phyloP scores from a whole-genome alignment of 148 eudicot genomes.

The Camellia sinensis region DNA sequence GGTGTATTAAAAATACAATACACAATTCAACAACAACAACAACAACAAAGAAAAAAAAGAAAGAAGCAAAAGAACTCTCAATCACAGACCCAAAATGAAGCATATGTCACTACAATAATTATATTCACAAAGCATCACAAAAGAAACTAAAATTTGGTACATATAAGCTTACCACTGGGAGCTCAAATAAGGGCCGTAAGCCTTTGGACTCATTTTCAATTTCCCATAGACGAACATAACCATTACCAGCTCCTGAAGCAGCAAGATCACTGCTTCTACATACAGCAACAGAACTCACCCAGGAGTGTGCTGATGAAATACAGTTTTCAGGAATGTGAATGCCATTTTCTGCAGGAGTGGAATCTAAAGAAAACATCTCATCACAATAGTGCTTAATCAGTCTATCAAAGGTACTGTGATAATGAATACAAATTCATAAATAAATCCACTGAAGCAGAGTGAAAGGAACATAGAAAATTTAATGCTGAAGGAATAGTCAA shows the following conservation, averaged over 20 bases:
- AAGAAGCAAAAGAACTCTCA: background rate
- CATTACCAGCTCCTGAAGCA: slow-evolving; percentile 97
- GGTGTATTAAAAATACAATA: background rate
- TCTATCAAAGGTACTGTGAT: background rate
- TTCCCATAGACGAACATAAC: slow-evolving; percentile 74
- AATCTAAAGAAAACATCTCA: slow-evolving; percentile 1
- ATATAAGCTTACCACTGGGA: slow-evolving; percentile 64
- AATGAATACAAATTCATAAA: background rate
- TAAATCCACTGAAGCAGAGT: background rate
- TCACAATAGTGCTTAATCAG: background rate
- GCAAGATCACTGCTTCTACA: slow-evolving; percentile 94
- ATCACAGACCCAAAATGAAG: background rate
- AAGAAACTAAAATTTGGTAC: background rate
- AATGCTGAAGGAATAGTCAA: background rate
- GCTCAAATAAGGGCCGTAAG: slow-evolving; percentile 69
- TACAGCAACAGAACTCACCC: slow-evolving; percentile 83
- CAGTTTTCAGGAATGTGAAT: slow-evolving; percentile 23
- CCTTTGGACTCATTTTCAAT: slow-evolving; percentile 77
- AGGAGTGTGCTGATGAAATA: slow-evolving; percentile 56
- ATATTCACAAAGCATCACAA: background rate
- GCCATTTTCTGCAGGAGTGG: slow-evolving; percentile 40
- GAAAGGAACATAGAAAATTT: background rate
- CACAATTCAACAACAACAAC: background rate
- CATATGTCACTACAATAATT: background rate
- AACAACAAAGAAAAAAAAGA: background rate